A percentile compares a stretch with the other conserved stretches of the same genome.
Conservation (phyloP, 1,284 basidiomycete genomes). For the Ceratobasidium sp. region DNA sequence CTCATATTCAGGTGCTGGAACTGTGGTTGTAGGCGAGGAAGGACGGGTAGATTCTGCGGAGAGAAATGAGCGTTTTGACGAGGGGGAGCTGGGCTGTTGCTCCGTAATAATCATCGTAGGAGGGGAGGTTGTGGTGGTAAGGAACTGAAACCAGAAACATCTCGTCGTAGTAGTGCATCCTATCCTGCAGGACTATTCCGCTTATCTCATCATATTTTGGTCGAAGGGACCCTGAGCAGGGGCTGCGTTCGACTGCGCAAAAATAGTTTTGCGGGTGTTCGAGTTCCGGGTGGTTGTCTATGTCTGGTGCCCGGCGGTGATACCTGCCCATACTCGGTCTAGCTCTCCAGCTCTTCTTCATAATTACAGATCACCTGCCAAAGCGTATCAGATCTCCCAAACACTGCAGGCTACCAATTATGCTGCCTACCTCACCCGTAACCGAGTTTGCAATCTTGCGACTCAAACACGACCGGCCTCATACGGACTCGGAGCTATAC, state of each 20-base stretch:
- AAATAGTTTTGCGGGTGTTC: neutral
- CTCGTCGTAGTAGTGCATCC: no score
- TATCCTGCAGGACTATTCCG: neutral
- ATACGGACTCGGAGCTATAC: neutral
- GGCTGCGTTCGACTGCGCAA: conserved; percentile 14
- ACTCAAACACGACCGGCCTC: neutral
- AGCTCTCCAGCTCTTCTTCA: neutral
- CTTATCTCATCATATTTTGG: neutral
- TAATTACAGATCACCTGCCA: neutral
- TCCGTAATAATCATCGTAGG: conserved; percentile 31
- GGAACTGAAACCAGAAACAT: neutral
- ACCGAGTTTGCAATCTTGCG: conserved; percentile 26
- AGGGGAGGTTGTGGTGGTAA: neutral
- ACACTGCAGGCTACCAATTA: neutral
- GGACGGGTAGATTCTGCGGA: neutral
- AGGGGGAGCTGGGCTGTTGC: conserved; percentile 37
- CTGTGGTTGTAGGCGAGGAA: neutral
- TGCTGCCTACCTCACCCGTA: conserved; percentile 10
- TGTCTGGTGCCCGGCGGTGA: neutral
- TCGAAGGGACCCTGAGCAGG: neutral
- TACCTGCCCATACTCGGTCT: neutral
- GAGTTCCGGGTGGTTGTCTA: neutral
- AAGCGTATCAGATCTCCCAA: neutral
- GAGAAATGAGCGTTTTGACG: conserved; percentile 24
- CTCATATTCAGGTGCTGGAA: conserved; percentile 12